Conservation (phyloP, 1,284 basidiomycete species). For the Clitocybe nebularis region DNA sequence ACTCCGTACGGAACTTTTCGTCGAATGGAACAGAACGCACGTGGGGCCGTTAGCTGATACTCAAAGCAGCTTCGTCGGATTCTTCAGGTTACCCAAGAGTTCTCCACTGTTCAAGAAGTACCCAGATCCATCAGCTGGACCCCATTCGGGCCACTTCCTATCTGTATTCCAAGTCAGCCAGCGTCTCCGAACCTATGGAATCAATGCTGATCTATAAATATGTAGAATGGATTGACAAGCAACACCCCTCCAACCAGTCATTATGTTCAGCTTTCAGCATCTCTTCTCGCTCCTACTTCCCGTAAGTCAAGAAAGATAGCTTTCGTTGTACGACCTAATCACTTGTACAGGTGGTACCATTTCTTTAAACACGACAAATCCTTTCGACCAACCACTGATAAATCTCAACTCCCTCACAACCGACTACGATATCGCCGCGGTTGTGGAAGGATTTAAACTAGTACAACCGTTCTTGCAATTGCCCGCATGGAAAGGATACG, state of each 20-base stretch:
- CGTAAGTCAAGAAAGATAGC: slow-evolving; percentile 3
- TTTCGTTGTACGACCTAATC: background rate
- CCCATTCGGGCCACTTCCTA: slow-evolving; percentile 21
- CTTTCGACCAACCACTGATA: slow-evolving; percentile 19
- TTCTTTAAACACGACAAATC: slow-evolving; percentile 10
- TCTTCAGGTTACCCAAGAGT: slow-evolving; percentile 24
- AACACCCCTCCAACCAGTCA: slow-evolving; percentile 6
- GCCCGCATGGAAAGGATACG: slow-evolving; percentile 29
- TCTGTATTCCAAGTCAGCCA: slow-evolving; percentile 19
- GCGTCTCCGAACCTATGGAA: background rate
- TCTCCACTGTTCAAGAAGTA: slow-evolving; percentile 20
- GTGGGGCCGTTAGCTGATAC: slow-evolving; percentile 22
- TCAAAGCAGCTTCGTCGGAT: slow-evolving; percentile 21
- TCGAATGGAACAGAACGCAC: slow-evolving; percentile 24
- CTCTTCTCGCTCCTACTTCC: slow-evolving; percentile 9
- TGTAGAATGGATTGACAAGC: slow-evolving; percentile 14
- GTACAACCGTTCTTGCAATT: slow-evolving; percentile 27
- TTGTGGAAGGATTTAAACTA: slow-evolving; percentile 22
- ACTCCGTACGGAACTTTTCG: slow-evolving; percentile 9
- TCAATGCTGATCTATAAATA: background rate
- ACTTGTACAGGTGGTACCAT: slow-evolving; percentile 11
- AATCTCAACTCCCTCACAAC: slow-evolving; percentile 21
- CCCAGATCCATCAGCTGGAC: slow-evolving; percentile 30
- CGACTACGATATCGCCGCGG: slow-evolving; percentile 12
- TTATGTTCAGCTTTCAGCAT: slow-evolving; percentile 6